These are phyloP conservation scores for Cnidoscolus chayamansa DNA, from an alignment of 441 rosid genomes.

Conservation along the genomic window DNA sequence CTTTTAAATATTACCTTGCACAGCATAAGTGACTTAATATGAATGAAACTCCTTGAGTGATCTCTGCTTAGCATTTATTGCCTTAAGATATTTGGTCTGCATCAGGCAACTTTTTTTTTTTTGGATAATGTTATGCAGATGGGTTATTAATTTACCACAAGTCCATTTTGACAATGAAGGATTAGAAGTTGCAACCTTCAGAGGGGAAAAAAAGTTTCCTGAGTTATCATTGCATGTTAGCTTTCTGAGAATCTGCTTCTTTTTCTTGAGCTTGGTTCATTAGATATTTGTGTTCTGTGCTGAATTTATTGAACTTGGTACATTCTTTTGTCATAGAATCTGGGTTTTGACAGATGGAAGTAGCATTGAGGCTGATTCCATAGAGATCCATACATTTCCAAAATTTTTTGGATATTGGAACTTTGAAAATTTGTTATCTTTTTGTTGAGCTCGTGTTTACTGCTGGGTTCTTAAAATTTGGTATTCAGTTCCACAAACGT, in stretches of 20 bases:
- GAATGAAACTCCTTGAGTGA: not conserved
- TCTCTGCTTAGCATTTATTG: not conserved
- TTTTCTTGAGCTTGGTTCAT: not conserved
- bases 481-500: not conserved
- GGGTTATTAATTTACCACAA: not conserved
- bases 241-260: not conserved
- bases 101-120: not conserved
- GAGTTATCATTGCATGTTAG: not conserved
- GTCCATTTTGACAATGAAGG: not conserved
- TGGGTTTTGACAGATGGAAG: not conserved
- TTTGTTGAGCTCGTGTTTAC: not conserved
- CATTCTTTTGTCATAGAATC: not conserved
- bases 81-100: not conserved
- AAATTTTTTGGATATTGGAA: not conserved
- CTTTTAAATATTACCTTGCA: slow-evolving; percentile 2
- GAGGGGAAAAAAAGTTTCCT: not conserved
- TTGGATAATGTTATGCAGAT: not conserved
- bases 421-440: not conserved
- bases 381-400: not conserved
- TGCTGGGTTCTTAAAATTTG: not conserved
- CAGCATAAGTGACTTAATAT: not conserved
- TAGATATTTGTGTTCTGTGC: not conserved
- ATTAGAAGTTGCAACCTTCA: not conserved
- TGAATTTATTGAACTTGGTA: not conserved
- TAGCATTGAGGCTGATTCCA: not conserved